These are phyloP conservation scores for Fusarium sp. DNA, from an alignment of 2,329 filamentous ascomycete genomes.

Conservation along the genomic window DNA sequence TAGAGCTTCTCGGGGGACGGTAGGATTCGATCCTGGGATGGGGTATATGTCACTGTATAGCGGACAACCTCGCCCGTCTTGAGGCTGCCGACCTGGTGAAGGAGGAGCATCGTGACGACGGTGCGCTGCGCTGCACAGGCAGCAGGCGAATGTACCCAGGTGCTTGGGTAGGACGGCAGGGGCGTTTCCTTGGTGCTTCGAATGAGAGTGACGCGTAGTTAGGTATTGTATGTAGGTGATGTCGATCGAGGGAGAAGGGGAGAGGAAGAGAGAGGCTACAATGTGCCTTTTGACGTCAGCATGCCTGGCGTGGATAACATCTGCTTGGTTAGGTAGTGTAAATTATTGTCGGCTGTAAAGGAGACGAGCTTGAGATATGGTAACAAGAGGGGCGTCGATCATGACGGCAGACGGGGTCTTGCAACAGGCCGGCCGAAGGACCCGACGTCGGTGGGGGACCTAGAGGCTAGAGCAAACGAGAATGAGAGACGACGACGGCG, in stretches of 20 bases:
- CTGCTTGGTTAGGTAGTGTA: background rate
- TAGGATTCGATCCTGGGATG: slow-evolving; percentile 87
- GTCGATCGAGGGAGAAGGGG: slow-evolving; percentile 2
- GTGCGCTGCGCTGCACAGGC: slow-evolving; percentile 10
- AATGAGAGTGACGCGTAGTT: slow-evolving; percentile 3
- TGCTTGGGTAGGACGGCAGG: slow-evolving; percentile 4
- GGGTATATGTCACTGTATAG: slow-evolving; percentile 92
- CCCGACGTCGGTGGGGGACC: slow-evolving; percentile 20
- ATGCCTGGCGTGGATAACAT: slow-evolving; percentile 25
- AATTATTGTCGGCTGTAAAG: background rate
- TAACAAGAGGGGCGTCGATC: slow-evolving; percentile 17
- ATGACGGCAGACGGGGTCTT: slow-evolving; percentile 25
- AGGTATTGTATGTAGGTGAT: background rate
- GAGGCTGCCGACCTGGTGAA: slow-evolving; percentile 91
- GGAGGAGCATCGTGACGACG: slow-evolving; percentile 76
- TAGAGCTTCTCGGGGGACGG: slow-evolving; percentile 85
- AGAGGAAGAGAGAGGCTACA: slow-evolving; percentile 19
- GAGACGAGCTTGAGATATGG: slow-evolving; percentile 1
- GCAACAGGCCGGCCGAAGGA: slow-evolving; percentile 33
- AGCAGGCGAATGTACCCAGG: slow-evolving; percentile 14
- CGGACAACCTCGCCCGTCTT: slow-evolving; percentile 95
- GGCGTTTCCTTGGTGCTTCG: slow-evolving; percentile 18
- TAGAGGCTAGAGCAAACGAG: background rate
- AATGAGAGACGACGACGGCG: background rate
- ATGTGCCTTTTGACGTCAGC: slow-evolving; percentile 42